Conservation (phyloP, 768 basidiomycete species). For the Pulveroboletus sp. region DNA sequence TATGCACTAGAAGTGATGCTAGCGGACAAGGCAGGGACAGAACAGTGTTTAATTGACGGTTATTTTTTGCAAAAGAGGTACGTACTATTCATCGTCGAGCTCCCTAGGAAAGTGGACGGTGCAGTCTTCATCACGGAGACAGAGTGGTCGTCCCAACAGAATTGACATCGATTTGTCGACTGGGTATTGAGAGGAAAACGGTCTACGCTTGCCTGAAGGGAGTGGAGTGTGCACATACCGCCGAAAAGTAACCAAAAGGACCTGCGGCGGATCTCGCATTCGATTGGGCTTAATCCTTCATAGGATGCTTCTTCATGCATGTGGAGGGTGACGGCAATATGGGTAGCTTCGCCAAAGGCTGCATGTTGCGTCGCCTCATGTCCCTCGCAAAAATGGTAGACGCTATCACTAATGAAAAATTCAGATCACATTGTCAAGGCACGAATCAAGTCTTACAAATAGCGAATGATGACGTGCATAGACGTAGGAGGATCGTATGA, state of each 20-base stretch:
- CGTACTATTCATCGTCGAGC: slow-evolving; percentile 85
- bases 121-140: slow-evolving; percentile 86
- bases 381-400: slow-evolving; percentile 87
- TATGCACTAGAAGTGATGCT: slow-evolving; percentile 84
- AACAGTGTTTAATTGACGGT: slow-evolving; percentile 24
- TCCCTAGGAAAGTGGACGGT: slow-evolving; percentile 85
- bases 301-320: slow-evolving; percentile 87
- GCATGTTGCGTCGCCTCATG: slow-evolving; percentile 85
- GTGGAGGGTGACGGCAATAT: slow-evolving; percentile 75
- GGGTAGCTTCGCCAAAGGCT: slow-evolving; percentile 81
- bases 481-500: slow-evolving; percentile 82
- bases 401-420: slow-evolving; percentile 52
- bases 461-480: slow-evolving; percentile 82
- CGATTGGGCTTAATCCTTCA: slow-evolving; percentile 77
- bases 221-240: slow-evolving; percentile 43
- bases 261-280: slow-evolving; percentile 81
- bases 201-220: not conserved
- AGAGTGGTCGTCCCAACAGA: slow-evolving; percentile 77
- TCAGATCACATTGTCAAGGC: slow-evolving; percentile 3
- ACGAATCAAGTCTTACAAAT: slow-evolving; percentile 57
- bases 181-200: slow-evolving; percentile 23
- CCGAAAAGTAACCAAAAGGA: slow-evolving; percentile 89
- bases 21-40: slow-evolving; percentile 11
- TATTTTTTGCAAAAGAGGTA: slow-evolving; percentile 24
- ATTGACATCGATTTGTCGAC: slow-evolving; percentile 91